Base-by-base conservation (phyloP, 345 rosid genomes). In the Brassica juncea region DNA sequence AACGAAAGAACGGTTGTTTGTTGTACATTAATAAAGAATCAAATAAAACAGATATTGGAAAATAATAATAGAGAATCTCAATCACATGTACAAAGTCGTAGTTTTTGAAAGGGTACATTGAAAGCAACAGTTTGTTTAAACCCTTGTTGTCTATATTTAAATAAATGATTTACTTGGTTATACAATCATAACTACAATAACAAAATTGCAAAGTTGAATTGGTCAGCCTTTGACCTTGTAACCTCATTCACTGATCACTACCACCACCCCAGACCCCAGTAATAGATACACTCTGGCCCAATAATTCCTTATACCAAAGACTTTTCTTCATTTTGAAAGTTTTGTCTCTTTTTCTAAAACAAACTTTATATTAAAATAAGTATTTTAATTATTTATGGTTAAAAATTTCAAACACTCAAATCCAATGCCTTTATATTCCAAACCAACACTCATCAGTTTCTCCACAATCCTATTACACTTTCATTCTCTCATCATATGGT, bases 221-320 rank as follows among this genome's bases (percentile, higher is more conserved):
- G 91, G 99, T 92, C 99, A 90, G 88, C 90, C 30, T 77, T 84
- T 80, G 86, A 87, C 86, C 84, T 74, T 80, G 34, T 66, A 19
- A 74, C 63, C 6, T 74, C 62, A 34, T 83, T 58, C 70, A 23
- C 75, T 58, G 59, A 63, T 14, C 19, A 19, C 75, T 49, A 60
- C 74, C 62, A 58, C 63, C 30, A 52, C 58, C 25, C 3, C 47
- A 8, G 8, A 8, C 47, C 54, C 80, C 82, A 42, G 68, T 63
- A 16, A 54, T 70, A 39, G 12, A 71, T 73, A 52, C 70, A 66
- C 62, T 59, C 57, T 68, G 78, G 63, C 54, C 74, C 70, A 1
- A 64, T 68, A 28, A 64, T 74, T 58, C 58, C 54, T 77, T 55
- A 4, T 81, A 91, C 95, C 97, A 80, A 77, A 83, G 99, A 94